Percentiles rank a stretch among this genome's conserved stretches.
These are phyloP conservation scores for Phytopythium vexans DNA, from an alignment of 352 stramenopile genomes.

Conservation along the genomic window DNA sequence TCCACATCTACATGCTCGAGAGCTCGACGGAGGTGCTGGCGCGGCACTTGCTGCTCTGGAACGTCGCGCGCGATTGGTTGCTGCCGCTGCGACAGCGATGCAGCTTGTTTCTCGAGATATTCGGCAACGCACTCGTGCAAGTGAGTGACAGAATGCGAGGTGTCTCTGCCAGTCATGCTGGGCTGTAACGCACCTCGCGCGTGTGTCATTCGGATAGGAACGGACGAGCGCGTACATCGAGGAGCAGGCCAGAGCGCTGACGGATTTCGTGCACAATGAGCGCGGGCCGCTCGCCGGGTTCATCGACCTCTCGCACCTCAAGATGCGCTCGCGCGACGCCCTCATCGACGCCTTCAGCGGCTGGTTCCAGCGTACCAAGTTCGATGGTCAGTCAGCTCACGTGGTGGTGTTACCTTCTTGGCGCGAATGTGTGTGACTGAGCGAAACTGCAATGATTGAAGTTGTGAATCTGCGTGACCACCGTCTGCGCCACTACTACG, in stretches of 20 bases:
- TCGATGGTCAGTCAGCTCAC: slow-evolving; percentile 51
- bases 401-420: neutral
- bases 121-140: slow-evolving; percentile 90
- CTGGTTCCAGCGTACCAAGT: slow-evolving; percentile 68
- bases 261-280: slow-evolving; percentile 74
- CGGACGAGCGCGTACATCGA: slow-evolving; percentile 85
- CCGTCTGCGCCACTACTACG: slow-evolving; percentile 88
- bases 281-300: slow-evolving; percentile 50
- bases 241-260: slow-evolving; percentile 61
- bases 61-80: slow-evolving; percentile 84
- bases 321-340: slow-evolving; percentile 88
- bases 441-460: slow-evolving; percentile 12
- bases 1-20: slow-evolving; percentile 91
- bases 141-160: slow-evolving; percentile 8
- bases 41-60: slow-evolving; percentile 86
- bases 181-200: neutral
- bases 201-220: slow-evolving; percentile 24
- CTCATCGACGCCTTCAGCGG: slow-evolving; percentile 85
- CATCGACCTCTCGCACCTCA: slow-evolving; percentile 84
- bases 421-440: neutral
- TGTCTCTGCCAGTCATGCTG: neutral
- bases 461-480: slow-evolving; percentile 82
- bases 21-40: slow-evolving; percentile 82
- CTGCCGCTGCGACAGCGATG: slow-evolving; percentile 88
- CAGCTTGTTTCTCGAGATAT: slow-evolving; percentile 91